Evolutionary conservation across 805 yeast species (phyloP).

Genomic region (Vanderwaltozyma verrucispora): DNA sequence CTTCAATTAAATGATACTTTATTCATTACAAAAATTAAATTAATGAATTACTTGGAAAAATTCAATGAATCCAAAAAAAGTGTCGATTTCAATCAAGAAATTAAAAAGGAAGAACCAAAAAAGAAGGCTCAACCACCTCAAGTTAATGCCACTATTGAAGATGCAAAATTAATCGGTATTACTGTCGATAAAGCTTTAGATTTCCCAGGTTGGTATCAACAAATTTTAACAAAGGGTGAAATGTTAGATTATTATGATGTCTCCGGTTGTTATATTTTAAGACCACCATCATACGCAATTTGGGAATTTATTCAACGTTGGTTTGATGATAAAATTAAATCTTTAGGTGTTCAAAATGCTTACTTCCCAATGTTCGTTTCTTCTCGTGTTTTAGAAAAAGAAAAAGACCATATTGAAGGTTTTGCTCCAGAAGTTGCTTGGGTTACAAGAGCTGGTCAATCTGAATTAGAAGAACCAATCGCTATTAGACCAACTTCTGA

Average conservation of each 20-base stretch:
- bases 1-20: conserved; percentile 21
- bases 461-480: conserved; percentile 94
- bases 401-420: conserved; percentile 97
- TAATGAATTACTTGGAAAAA: conserved; percentile 28
- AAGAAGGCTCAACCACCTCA: conserved; percentile 11
- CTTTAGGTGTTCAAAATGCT: conserved; percentile 85
- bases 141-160: conserved; percentile 50
- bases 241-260: conserved; percentile 98
- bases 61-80: conserved; percentile 31
- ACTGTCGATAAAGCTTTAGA: conserved; percentile 88
- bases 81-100: conserved; percentile 40
- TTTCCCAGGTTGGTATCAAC: conserved; percentile 96
- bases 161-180: conserved; percentile 89
- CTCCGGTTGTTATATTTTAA: conserved; percentile 94
- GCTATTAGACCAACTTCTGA: conserved; percentile 99
- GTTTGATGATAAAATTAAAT: conserved; percentile 74
- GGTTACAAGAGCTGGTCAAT: conserved; percentile 94
- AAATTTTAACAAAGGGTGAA: conserved; percentile 91
- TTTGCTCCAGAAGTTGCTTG: conserved; percentile 99
- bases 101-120: conserved; percentile 31
- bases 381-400: conserved; percentile 83
- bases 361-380: conserved; percentile 99
- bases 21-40: conserved; percentile 20
- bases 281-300: conserved; percentile 88
- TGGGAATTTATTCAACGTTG: conserved; percentile 92